Percentiles rank a stretch among this genome's conserved stretches.
These are phyloP conservation scores for Paralagenidium karlingii DNA, from an alignment of 352 stramenopile species.

Conservation along the genomic window DNA sequence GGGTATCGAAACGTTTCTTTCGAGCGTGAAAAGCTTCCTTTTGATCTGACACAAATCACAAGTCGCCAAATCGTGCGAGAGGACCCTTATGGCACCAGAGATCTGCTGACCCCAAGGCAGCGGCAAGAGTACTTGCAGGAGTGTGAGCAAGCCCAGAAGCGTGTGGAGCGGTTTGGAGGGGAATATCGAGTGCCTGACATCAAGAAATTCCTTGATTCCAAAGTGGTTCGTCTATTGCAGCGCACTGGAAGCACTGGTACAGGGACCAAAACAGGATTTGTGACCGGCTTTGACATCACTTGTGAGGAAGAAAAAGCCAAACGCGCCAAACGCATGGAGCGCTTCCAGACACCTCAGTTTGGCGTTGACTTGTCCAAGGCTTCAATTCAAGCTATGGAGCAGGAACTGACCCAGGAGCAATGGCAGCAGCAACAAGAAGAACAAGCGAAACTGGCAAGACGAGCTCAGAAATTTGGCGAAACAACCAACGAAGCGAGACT, in stretches of 20 bases:
- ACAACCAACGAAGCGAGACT: conserved; percentile 11
- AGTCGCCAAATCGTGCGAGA: conserved; percentile 40
- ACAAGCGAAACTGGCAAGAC: conserved; percentile 44
- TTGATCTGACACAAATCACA: conserved; percentile 22
- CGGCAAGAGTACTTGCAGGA: conserved; percentile 29
- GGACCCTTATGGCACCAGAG: conserved; percentile 34
- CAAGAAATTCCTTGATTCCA: conserved; percentile 71
- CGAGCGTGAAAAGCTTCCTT: background rate
- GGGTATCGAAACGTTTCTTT: conserved; percentile 25
- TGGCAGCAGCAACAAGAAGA: conserved; percentile 43
- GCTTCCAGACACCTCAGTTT: conserved; percentile 69
- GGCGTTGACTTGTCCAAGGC: conserved; percentile 54
- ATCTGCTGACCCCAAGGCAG: conserved; percentile 48
- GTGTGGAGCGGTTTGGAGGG: conserved; percentile 51
- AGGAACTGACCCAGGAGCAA: conserved; percentile 64
- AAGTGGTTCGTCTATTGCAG: conserved; percentile 61
- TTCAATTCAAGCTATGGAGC: conserved; percentile 30
- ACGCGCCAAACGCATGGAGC: conserved; percentile 62
- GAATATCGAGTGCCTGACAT: conserved; percentile 41
- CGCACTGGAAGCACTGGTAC: conserved; percentile 43
- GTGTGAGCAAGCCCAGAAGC: conserved; percentile 24
- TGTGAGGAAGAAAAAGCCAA: conserved; percentile 49
- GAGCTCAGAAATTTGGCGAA: conserved; percentile 62
- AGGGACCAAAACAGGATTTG: conserved; percentile 54
- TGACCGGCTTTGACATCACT: conserved; percentile 30